Base-by-base conservation (phyloP, 345 rosid genomes). In the Eucalyptus sp. region DNA sequence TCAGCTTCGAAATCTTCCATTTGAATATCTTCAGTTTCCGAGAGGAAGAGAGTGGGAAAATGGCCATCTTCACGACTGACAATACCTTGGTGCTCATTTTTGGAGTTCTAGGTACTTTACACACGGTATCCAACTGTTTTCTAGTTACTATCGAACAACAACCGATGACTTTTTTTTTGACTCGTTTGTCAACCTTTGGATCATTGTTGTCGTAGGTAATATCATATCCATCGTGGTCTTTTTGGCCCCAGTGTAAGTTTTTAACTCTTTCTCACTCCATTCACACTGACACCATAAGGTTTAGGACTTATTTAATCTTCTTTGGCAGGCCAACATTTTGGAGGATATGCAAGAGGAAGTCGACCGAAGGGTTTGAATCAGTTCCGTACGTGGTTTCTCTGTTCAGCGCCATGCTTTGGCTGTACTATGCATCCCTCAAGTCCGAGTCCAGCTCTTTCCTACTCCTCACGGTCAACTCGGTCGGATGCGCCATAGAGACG, bases 391-490 rank as follows among this genome's bases (percentile, higher is more conserved):
- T 95, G 31, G 92, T 91, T 24, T 94, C 93, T 24, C 91, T 93
- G 29, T 89, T 93, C 66, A 94, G 97, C 87, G 92, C 95, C 6
- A 91, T 91, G 92, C 92, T 95, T 29, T 96, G 98, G 98, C 88
- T 95, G 25, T 94, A 93, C 92, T 95, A 95, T 37, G 94, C 95
- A n/a, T 89, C 92, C 89, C 80, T 94, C 27, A 97, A 98, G 85
- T 87, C 86, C 50, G 4, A 33, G 81, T 37, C 81, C 81, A 88
- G 91, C 76, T 96, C 96, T 50, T 86, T 95, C 85, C 98, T 98
- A 52, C 94, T 98, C 85, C 83, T 96, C 92, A 96, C 99, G 89
- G 96, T 97, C 87, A 98, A 98, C 93, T 88, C 95, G 15, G 93
- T 98, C 49, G 99, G 99, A 50, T 95, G 96, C 91, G 89, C 93